Evolutionary conservation across 148 eudicot genomes (phyloP).

Genomic region (Talinum fruticosum): DNA sequence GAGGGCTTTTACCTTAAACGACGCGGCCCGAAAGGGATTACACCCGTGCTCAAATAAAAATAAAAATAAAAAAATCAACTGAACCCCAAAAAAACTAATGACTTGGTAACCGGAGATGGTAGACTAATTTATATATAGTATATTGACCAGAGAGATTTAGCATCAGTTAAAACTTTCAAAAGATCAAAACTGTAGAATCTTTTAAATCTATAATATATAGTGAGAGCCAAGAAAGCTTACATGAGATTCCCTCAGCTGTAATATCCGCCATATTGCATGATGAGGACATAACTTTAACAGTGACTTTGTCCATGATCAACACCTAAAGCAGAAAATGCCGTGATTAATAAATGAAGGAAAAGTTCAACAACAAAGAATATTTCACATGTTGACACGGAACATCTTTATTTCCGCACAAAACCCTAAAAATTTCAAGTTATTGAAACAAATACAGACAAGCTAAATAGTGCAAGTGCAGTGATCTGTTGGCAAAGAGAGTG

Average conservation of each 20-base stretch:
- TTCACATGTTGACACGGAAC: not conserved
- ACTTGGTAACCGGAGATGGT: not conserved
- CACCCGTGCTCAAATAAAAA: too few species aligned
- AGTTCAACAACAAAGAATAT: slow-evolving; percentile 4
- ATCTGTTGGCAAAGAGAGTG: not conserved
- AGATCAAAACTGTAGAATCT: not conserved
- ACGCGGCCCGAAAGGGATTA: too few species aligned
- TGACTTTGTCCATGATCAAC: slow-evolving; percentile 96
- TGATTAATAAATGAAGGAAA: slow-evolving; percentile 67
- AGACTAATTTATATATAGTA: not conserved
- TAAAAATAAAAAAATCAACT: too few species aligned
- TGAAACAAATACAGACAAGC: not conserved
- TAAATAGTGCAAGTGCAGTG: not conserved
- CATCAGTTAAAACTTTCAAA: not conserved
- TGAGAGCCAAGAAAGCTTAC: slow-evolving; percentile 42
- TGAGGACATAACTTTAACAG: slow-evolving; percentile 90
- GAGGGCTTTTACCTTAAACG: too few species aligned
- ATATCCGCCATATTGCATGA: slow-evolving; percentile 99
- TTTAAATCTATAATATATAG: not conserved
- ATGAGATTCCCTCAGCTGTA: slow-evolving; percentile 90
- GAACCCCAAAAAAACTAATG: not conserved
- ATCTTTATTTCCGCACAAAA: not conserved
- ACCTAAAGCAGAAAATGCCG: slow-evolving; percentile 66
- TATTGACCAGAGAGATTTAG: not conserved
- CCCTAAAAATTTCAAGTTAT: not conserved